These are phyloP conservation scores for Blumeriella jaapii DNA, from an alignment of 2,329 filamentous ascomycete genomes.

Conservation along the genomic window DNA sequence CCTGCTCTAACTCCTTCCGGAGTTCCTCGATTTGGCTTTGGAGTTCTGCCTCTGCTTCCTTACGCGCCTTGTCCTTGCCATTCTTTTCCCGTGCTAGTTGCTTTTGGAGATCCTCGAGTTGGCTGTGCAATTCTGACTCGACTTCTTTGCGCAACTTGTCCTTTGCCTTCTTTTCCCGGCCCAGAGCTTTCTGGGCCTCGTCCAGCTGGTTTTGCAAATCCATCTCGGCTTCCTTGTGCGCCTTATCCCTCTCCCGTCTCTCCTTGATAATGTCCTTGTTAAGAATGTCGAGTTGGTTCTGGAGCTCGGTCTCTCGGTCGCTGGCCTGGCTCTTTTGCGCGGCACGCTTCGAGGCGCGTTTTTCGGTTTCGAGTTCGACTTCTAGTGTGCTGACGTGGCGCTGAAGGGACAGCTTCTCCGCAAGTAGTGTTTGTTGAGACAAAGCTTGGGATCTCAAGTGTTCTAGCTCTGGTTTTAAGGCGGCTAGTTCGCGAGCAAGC, in stretches of 20 bases:
- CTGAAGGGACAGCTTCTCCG: constrained; percentile 71
- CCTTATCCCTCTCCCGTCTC: constrained; percentile 29
- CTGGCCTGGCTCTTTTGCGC: constrained; percentile 31
- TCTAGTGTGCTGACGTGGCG: constrained; percentile 67
- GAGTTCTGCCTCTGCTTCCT: constrained; percentile 23
- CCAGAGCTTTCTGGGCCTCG: constrained; percentile 28
- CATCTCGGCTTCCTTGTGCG: constrained; percentile 10
- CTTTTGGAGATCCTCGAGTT: constrained; percentile 22
- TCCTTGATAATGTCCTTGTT: constrained; percentile 30
- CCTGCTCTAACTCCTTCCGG: constrained; percentile 27
- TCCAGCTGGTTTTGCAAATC: constrained; percentile 32
- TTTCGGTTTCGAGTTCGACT: constrained; percentile 74
- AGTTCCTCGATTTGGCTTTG: constrained; percentile 25
- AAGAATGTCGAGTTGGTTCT: constrained; percentile 30
- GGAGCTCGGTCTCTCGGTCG: constrained; percentile 29
- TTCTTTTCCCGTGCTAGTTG: constrained; percentile 30
- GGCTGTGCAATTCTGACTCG: constrained; percentile 32
- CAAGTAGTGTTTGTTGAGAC: constrained; percentile 54
- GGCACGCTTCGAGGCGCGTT: constrained; percentile 51
- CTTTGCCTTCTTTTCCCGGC: constrained; percentile 24
- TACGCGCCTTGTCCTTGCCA: constrained; percentile 22
- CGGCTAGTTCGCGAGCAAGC: constrained; percentile 46
- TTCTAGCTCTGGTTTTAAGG: constrained; percentile 49
- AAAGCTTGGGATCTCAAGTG: constrained; percentile 46
- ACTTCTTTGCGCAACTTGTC: constrained; percentile 17